Percentiles rank a stretch among this genome's conserved stretches.
phyloP scores from a whole-genome alignment of 306 rosid species.

The Pueraria montana region DNA sequence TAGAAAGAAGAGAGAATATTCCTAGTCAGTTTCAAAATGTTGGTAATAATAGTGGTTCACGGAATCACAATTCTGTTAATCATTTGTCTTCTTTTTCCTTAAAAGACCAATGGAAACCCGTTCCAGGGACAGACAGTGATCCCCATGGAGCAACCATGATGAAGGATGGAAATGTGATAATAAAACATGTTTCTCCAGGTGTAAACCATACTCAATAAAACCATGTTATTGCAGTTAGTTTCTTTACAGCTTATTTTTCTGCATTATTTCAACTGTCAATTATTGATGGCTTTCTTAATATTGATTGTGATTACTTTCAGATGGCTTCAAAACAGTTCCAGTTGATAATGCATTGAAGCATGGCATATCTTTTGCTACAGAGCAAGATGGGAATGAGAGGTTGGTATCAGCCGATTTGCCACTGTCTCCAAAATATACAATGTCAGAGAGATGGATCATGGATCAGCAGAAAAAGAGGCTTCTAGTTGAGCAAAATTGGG shows the following conservation, averaged over 20 bases:
- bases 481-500: slow-evolving; percentile 71
- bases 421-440: slow-evolving; percentile 75
- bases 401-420: slow-evolving; percentile 59
- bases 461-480: slow-evolving; percentile 83
- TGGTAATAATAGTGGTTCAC: slow-evolving; percentile 56
- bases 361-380: slow-evolving; percentile 55
- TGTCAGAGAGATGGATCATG: slow-evolving; percentile 92
- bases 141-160: slow-evolving; percentile 59
- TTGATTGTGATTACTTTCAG: slow-evolving; percentile 42
- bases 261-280: slow-evolving; percentile 49
- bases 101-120: slow-evolving; percentile 85
- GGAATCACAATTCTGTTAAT: slow-evolving; percentile 60
- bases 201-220: slow-evolving; percentile 42
- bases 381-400: slow-evolving; percentile 65
- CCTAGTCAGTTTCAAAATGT: slow-evolving; percentile 68
- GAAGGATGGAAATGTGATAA: slow-evolving; percentile 64
- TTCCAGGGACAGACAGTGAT: slow-evolving; percentile 66
- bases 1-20: slow-evolving; percentile 72
- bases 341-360: slow-evolving; percentile 49
- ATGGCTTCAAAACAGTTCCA: slow-evolving; percentile 45
- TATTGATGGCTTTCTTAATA: slow-evolving; percentile 46
- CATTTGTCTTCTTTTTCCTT: slow-evolving; percentile 63
- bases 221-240: slow-evolving; percentile 29
- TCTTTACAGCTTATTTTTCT: slow-evolving; percentile 20
- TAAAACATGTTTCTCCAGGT: slow-evolving; percentile 75